A percentile compares a stretch with the other conserved stretches of the same genome.
phyloP scores from a whole-genome alignment of 148 eudicot genomes.

The Silene latifolia region DNA sequence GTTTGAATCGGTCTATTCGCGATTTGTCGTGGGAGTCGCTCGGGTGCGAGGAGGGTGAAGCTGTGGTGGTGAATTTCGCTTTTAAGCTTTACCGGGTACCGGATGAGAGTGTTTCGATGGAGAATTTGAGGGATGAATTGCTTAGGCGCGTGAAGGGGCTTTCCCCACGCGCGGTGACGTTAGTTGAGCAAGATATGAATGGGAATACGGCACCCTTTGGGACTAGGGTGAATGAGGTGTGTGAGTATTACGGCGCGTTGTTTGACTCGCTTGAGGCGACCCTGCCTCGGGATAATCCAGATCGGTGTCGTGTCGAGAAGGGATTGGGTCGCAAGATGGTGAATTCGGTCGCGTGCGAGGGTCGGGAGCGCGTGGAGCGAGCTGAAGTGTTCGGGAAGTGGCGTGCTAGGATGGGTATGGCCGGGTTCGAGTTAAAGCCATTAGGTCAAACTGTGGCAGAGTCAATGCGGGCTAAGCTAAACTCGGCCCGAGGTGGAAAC shows the following conservation, averaged over 20 bases:
- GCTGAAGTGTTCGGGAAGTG: conserved; percentile 89
- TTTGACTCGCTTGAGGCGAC: conserved; percentile 65
- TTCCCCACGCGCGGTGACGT: conserved; percentile 58
- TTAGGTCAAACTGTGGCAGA: conserved; percentile 47
- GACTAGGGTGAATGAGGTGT: conserved; percentile 58
- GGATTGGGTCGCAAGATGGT: conserved; percentile 59
- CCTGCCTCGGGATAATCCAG: conserved; percentile 33
- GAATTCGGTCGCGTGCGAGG: conserved; percentile 75
- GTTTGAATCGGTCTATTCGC: conserved; percentile 22
- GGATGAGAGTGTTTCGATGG: conserved; percentile 90
- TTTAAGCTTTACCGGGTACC: conserved; percentile 57
- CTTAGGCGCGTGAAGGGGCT: conserved; percentile 74
- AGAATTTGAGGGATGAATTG: conserved; percentile 68
- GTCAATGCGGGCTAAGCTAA: conserved; percentile 42
- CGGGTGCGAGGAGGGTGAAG: conserved; percentile 45
- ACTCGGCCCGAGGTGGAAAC: conserved; percentile 48
- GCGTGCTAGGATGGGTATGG: conserved; percentile 88
- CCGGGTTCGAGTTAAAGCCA: conserved; percentile 51
- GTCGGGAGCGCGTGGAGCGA: conserved; percentile 81
- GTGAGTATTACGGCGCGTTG: conserved; percentile 57
- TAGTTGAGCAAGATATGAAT: conserved; percentile 86
- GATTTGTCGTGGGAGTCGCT: conserved; percentile 49
- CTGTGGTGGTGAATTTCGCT: conserved; percentile 69
- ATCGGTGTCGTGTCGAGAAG: conserved; percentile 64
- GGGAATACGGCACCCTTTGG: conserved; percentile 66